Conservation (phyloP, 768 basidiomycete genomes). For the Tubosaeta sp. region DNA sequence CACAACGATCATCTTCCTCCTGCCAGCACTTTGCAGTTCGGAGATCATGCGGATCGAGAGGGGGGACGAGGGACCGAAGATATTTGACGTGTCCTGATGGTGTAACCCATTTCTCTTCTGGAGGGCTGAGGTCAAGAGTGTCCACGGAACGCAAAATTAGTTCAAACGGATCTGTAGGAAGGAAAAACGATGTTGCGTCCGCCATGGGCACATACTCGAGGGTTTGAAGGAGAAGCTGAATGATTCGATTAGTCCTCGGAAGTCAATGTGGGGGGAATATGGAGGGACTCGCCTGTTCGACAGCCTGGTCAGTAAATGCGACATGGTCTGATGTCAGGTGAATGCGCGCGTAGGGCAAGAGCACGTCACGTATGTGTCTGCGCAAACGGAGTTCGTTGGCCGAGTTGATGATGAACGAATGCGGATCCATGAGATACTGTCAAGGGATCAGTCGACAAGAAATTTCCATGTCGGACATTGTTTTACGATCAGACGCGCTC, state of each 20-base stretch:
- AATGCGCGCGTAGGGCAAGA: slow-evolving; percentile 48
- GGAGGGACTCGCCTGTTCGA: slow-evolving; percentile 37
- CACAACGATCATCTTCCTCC: slow-evolving; percentile 32
- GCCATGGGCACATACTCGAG: slow-evolving; percentile 42
- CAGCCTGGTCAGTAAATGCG: slow-evolving; percentile 46
- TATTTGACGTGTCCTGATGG: slow-evolving; percentile 17
- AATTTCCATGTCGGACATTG: background rate
- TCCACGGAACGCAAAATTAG: slow-evolving; percentile 34
- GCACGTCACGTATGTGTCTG: slow-evolving; percentile 49
- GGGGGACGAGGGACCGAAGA: slow-evolving; percentile 17
- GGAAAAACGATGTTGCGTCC: slow-evolving; percentile 47
- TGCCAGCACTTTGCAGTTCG: slow-evolving; percentile 38
- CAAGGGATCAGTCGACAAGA: background rate
- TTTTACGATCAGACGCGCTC: background rate
- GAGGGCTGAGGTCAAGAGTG: slow-evolving; percentile 32
- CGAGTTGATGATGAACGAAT: slow-evolving; percentile 16
- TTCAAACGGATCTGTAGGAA: slow-evolving; percentile 56
- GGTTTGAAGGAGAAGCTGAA: slow-evolving; percentile 40
- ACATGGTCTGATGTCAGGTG: slow-evolving; percentile 57
- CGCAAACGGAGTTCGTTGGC: slow-evolving; percentile 23
- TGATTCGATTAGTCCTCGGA: background rate
- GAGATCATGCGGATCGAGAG: slow-evolving; percentile 19
- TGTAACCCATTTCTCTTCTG: slow-evolving; percentile 42
- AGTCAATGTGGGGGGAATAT: background rate
- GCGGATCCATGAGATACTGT: slow-evolving; percentile 10